A percentile compares a stretch with the other conserved stretches of the same genome.
phyloP scores from a whole-genome alignment of 208 protist genomes.

The Crithidia brevicula region DNA sequence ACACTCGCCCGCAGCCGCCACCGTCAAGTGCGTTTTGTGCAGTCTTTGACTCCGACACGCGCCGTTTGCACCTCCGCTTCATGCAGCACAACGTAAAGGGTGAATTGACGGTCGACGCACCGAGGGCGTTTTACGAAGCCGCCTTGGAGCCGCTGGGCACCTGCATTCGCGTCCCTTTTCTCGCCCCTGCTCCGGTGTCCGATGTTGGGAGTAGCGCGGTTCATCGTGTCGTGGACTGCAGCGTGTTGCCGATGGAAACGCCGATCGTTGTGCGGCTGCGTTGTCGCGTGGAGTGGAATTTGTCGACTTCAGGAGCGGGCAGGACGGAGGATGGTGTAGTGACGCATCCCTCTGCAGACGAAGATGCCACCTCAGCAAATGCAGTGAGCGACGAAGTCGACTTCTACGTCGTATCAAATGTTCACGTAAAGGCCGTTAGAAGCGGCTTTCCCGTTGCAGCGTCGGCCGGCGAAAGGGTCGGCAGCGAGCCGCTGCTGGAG shows the following conservation, averaged over 20 bases:
- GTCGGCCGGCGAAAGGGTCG: no score
- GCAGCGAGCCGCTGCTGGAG: slow-evolving; percentile 3
- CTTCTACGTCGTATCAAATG: slow-evolving; percentile 14
- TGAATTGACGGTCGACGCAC: neutral
- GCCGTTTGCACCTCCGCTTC: slow-evolving; percentile 15
- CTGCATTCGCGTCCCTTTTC: neutral
- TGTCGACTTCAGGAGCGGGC: neutral
- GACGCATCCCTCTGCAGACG: no score
- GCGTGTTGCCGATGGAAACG: neutral
- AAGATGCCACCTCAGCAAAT: no score
- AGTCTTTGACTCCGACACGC: slow-evolving; percentile 22
- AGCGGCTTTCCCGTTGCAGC: no score
- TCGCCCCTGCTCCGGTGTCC: neutral
- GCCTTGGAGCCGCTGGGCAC: slow-evolving; percentile 8
- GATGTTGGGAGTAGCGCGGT: neutral
- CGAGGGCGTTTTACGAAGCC: neutral
- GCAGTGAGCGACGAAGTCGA: slow-evolving; percentile 3
- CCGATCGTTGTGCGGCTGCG: slow-evolving; percentile 8
- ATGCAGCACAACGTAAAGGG: neutral
- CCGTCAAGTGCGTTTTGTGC: neutral
- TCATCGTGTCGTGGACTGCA: slow-evolving; percentile 14
- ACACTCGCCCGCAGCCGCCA: slow-evolving; percentile 3
- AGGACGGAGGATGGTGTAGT: neutral
- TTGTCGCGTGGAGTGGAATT: slow-evolving; percentile 4
- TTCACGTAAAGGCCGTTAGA: neutral